Evolutionary conservation across 202 grass and related monocot genomes (phyloP).

Genomic region (Schoenoplectus tabernaemontani): DNA sequence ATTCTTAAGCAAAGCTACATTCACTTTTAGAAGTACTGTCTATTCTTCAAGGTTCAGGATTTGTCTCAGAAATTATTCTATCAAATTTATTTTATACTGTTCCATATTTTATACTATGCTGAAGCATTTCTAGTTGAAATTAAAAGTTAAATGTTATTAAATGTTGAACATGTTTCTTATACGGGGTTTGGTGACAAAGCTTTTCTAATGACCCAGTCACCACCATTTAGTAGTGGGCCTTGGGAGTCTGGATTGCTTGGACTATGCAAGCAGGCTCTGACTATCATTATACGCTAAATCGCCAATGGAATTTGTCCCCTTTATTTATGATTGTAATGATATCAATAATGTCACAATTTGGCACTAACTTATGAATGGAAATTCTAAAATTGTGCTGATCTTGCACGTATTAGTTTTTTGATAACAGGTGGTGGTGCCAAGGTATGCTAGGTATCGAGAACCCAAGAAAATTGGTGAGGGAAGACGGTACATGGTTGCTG

Average conservation of each 20-base stretch:
- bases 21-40: not conserved
- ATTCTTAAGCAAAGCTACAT: constrained; percentile 1
- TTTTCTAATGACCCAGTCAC: not conserved
- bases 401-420: constrained; percentile 18
- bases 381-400: not conserved
- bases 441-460: constrained; percentile 62
- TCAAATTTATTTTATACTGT: not conserved
- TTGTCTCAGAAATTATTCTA: not conserved
- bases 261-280: not conserved
- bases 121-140: not conserved
- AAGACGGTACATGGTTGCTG: constrained; percentile 57
- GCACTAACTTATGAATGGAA: not conserved
- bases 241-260: not conserved
- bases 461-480: constrained; percentile 52
- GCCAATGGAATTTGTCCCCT: not conserved
- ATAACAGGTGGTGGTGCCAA: constrained; percentile 72
- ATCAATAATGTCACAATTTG: not conserved
- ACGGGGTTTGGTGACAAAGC: not conserved
- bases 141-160: not conserved
- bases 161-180: constrained; percentile 9
- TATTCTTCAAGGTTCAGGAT: not conserved
- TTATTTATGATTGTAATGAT: not conserved
- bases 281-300: not conserved
- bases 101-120: not conserved
- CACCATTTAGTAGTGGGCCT: not conserved